Base-by-base conservation (phyloP, 257 asterid genomes). In the Solanum piurae region DNA sequence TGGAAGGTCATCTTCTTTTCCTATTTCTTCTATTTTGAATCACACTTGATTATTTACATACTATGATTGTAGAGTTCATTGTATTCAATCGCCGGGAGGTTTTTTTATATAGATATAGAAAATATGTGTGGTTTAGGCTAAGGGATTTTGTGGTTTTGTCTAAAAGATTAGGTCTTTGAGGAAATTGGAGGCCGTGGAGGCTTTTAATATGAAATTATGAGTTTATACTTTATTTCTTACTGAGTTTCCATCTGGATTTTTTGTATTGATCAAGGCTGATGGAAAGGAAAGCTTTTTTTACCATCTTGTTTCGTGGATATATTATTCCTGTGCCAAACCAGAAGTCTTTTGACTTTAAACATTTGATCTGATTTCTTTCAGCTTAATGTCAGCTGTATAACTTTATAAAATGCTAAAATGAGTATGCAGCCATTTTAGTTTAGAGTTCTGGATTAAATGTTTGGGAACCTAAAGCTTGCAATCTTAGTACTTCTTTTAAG, bases 1-100 rank as follows among this genome's bases (percentile, higher is more conserved):
- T 79, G 87, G 55, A 92, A 89, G 98, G 99, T 95, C 69, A 86
- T 2, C 21, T 52, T 55, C 80, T 42, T 33, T 12, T 9, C 71
- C 88, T 58, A 21, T 60, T 46, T 77, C 23, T 25, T 42, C 9
- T 9, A 8, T 13, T 89, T 83, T 49, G 64, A 55, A 55, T 55
- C 64, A 18, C 64, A 55, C 64, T 55, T 55, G n/a, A 55, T 55
- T 18, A 55, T 55, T 55, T 55, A 55, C 64, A 6, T 6, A 18
- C 64, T 18, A 55, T 20, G 64, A 55, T 55, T 55, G 9, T 58
- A 25, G 62, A 42, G 37, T 18, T 34, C 40, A 34, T 34, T 37
- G 33, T 23, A 38, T 27, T 79, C 40, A 27, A 79, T 79, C 64
- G 10, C 38, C 12, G 7, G 4, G 31, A 1, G 14, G 0, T 3